Evolutionary conservation across 2,329 filamentous ascomycete genomes (phyloP).

Genomic region (Malbranchea cinnamomea): DNA sequence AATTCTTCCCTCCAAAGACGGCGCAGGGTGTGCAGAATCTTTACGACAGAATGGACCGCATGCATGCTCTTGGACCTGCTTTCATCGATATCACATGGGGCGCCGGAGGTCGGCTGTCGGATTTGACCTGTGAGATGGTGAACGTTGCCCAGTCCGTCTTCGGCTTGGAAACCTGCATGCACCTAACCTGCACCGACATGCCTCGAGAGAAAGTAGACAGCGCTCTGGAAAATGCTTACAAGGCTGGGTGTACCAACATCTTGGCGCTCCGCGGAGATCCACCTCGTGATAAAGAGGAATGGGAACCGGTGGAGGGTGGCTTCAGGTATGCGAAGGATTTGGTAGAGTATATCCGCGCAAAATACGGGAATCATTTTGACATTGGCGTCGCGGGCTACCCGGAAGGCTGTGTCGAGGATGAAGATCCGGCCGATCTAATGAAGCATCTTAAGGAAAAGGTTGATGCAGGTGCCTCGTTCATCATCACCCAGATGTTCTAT

Average conservation of each 20-base stretch:
- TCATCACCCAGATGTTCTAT: slow-evolving; percentile 99
- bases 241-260: slow-evolving; percentile 93
- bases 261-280: slow-evolving; percentile 86
- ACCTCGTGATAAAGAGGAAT: slow-evolving; percentile 82
- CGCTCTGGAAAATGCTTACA: slow-evolving; percentile 76
- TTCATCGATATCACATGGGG: slow-evolving; percentile 99
- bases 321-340: slow-evolving; percentile 90
- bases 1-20: slow-evolving; percentile 98
- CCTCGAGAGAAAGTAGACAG: slow-evolving; percentile 79
- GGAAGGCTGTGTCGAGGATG: slow-evolving; percentile 87
- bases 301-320: slow-evolving; percentile 72
- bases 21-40: slow-evolving; percentile 83
- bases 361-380: slow-evolving; percentile 81
- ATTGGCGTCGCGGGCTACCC: slow-evolving; percentile 96
- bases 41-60: slow-evolving; percentile 98
- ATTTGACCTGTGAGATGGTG: slow-evolving; percentile 95
- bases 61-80: slow-evolving; percentile 84
- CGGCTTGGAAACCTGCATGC: slow-evolving; percentile 97
- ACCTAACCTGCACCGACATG: slow-evolving; percentile 98
- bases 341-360: slow-evolving; percentile 64
- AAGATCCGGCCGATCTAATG: slow-evolving; percentile 68
- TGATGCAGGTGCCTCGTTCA: slow-evolving; percentile 81
- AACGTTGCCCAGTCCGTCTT: slow-evolving; percentile 88
- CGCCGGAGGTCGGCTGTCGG: slow-evolving; percentile 77
- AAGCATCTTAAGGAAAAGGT: slow-evolving; percentile 95